Conservation (phyloP, 805 yeast species). For the Isabelozyma pseudorhagii region DNA sequence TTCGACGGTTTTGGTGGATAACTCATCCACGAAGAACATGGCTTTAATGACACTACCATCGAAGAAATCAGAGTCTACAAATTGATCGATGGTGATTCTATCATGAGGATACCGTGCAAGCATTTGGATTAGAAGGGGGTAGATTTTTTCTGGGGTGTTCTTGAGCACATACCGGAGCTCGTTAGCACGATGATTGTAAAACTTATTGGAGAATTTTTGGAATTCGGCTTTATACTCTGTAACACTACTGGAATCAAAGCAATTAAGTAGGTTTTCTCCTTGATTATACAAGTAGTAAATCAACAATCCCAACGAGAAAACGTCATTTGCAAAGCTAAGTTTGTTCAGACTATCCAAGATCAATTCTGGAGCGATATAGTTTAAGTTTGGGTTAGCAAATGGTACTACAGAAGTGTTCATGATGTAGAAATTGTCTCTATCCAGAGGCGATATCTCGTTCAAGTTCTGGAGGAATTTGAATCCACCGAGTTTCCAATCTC, state of each 20-base stretch:
- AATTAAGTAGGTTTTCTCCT: constrained; percentile 42
- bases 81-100: constrained; percentile 58
- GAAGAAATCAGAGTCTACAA: constrained; percentile 71
- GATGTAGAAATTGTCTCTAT: constrained; percentile 56
- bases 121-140: constrained; percentile 48
- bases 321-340: constrained; percentile 68
- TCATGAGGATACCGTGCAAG: constrained; percentile 56
- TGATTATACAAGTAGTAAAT: constrained; percentile 65
- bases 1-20: constrained; percentile 63
- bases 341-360: constrained; percentile 53
- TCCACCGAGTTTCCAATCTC: constrained; percentile 94
- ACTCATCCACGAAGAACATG: constrained; percentile 77
- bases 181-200: constrained; percentile 32
- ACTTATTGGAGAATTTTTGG: constrained; percentile 43
- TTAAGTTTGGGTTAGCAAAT: constrained; percentile 66
- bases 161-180: constrained; percentile 46
- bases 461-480: constrained; percentile 48
- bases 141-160: constrained; percentile 55
- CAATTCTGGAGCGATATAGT: constrained; percentile 83
- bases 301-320: constrained; percentile 79
- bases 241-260: constrained; percentile 47
- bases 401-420: constrained; percentile 82
- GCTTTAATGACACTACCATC: constrained; percentile 81
- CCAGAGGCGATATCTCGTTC: constrained; percentile 46
- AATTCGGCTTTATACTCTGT: constrained; percentile 60